These are phyloP conservation scores for Quercus parvula DNA, from an alignment of 306 rosid species.

Conservation along the genomic window DNA sequence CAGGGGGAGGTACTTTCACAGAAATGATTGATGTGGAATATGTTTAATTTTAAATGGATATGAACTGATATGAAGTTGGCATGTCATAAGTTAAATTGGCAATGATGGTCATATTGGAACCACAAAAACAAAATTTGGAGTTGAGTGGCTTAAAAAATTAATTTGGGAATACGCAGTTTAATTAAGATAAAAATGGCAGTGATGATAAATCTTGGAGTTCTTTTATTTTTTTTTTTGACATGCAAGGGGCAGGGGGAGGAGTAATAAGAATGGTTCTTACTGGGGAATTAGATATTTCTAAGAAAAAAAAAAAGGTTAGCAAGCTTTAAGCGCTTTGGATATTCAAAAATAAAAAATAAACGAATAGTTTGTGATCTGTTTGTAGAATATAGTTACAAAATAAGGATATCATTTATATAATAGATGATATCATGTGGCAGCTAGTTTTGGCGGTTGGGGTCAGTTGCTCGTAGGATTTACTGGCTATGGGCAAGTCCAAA, in stretches of 20 bases:
- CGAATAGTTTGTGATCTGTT: no score
- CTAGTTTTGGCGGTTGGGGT: no score
- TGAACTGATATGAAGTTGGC: not conserved
- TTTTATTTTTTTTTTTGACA: no score
- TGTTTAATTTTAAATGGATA: not conserved
- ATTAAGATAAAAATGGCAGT: not conserved
- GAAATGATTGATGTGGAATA: not conserved
- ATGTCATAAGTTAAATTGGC: not conserved
- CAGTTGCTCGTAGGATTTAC: no score
- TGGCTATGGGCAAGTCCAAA: no score
- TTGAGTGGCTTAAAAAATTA: not conserved
- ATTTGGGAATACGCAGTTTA: not conserved
- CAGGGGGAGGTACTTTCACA: slow-evolving; percentile 82
- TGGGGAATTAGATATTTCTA: no score
- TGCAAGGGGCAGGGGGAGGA: not conserved
- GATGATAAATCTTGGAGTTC: not conserved
- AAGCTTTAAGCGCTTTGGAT: no score
- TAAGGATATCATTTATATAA: no score
- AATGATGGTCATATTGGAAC: not conserved
- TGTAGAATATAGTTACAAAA: no score
- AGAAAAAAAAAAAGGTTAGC: not conserved
- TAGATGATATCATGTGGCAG: no score
- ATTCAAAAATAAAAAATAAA: no score
- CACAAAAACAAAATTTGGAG: not conserved
- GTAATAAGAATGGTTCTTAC: no score